Base-by-base conservation (phyloP, 805 yeast genomes). In the Alloascoidea africana region DNA sequence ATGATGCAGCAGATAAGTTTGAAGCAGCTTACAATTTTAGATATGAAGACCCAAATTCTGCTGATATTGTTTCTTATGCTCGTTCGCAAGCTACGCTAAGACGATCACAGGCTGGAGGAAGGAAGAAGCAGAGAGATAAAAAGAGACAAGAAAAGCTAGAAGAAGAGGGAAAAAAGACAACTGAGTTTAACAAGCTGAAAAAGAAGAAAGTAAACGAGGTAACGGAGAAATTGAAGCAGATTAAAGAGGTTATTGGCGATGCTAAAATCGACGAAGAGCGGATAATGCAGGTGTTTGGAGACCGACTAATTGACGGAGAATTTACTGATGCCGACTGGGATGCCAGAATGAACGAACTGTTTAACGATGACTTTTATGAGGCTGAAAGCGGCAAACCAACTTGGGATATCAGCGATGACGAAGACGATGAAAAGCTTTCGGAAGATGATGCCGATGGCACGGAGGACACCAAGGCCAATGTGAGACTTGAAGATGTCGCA, bases 1-100 rank as follows among this genome's bases (percentile, higher is more conserved):
- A 89, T 36, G 82, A 84, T 33, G 91, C 93, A 2, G 96, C 81
- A 4, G 98, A 91, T 48, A 64, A 73, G 50, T 86, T 84, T 49
- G 98, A 91, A 57, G 74, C 75, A 44, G 96, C 94, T 0, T 89
- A 87, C 60, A 91, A 91, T 52, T 89, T 89, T 66, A 71, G 98
- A 54, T 91, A 71, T 54, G 98, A 91, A 58, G 96, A 87, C 50
- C 86, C 94, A 13, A 73, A 76, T 45, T 70, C 95, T 4, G 84
- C 89, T 0, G 96, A 89, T 50, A 83, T 91, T 55, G 79, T 87
- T 14, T 79, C 94, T 14, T 91, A 89, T 62, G 96, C 97, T 2
- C 85, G 98, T 70, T 78, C 66, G 33, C 96, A 86, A 58, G 94
- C 91, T 16, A 85, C 97, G 0, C 66, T 86, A 52, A 76, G 98